A percentile compares a stretch with the other conserved stretches of the same genome.
Evolutionary conservation across 371 early-diverging fungal genomes (phyloP).

Genomic region (Lichtheimia hyalospora): DNA sequence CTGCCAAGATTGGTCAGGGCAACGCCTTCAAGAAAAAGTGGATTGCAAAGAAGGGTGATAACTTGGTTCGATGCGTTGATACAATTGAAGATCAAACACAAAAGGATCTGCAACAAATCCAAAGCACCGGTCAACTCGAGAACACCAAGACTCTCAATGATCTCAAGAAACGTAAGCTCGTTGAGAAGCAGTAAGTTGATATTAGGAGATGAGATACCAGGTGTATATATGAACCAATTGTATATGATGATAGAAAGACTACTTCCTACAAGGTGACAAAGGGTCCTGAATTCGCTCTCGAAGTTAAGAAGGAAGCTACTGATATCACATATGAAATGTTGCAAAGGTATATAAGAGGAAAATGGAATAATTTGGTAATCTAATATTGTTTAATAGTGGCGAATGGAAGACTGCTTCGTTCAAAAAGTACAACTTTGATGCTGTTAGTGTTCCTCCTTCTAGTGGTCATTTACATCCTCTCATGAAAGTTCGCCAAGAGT

Average conservation of each 20-base stretch:
- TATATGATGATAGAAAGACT: conserved; percentile 60
- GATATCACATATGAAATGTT: conserved; percentile 98
- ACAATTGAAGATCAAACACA: conserved; percentile 85
- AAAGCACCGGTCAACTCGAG: conserved; percentile 60
- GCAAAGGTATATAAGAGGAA: conserved; percentile 48
- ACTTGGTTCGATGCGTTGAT: conserved; percentile 72
- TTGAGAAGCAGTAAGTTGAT: conserved; percentile 67
- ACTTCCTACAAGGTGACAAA: conserved; percentile 87
- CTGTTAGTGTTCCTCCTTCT: conserved; percentile 80
- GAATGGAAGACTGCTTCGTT: conserved; percentile 91
- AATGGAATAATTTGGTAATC: conserved; percentile 14
- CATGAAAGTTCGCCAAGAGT: conserved; percentile 99
- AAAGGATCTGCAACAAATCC: conserved; percentile 70
- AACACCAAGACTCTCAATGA: conserved; percentile 75
- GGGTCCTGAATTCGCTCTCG: conserved; percentile 86
- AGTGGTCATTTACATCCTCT: conserved; percentile 98
- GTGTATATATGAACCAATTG: not conserved
- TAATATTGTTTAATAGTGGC: conserved; percentile 57
- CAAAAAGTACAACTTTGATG: conserved; percentile 99
- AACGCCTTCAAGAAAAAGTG: conserved; percentile 97
- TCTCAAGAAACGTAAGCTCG: conserved; percentile 87
- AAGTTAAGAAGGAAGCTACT: conserved; percentile 84
- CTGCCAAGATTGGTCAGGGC: conserved; percentile 92
- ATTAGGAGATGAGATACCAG: not conserved
- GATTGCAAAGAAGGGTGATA: conserved; percentile 83